phyloP scores from a whole-genome alignment of 352 stramenopile species.

The Globisporangium cylindrosporum region DNA sequence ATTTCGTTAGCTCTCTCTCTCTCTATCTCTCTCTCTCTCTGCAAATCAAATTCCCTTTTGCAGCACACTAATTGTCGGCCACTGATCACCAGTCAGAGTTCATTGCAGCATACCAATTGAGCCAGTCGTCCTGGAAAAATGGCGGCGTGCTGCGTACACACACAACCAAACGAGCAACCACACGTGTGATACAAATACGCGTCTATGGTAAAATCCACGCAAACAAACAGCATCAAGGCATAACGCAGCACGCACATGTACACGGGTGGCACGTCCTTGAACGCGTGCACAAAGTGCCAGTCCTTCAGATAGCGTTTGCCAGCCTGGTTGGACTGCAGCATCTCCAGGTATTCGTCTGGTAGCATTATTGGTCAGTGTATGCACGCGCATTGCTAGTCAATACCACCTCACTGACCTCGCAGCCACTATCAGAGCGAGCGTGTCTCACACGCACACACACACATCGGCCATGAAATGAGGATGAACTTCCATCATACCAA shows the following conservation, averaged over 20 bases:
- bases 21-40: too few relatives aligned
- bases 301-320: conserved; percentile 84
- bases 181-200: conserved; percentile 27
- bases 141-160: conserved; percentile 48
- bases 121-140: conserved; percentile 91
- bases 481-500: conserved; percentile 31
- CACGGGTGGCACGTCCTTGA: conserved; percentile 34
- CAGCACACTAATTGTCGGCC: neutral
- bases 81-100: neutral
- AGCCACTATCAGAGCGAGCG: neutral
- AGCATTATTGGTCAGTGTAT: neutral
- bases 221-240: neutral
- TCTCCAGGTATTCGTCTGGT: conserved; percentile 60
- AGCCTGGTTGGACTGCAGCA: conserved; percentile 37
- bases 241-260: conserved; percentile 42
- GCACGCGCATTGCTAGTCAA: neutral
- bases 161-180: conserved; percentile 3
- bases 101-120: conserved; percentile 72
- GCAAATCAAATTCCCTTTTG: neutral
- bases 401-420: neutral
- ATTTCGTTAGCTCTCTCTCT: neutral
- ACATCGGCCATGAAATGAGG: neutral
- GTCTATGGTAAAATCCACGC: conserved; percentile 17
- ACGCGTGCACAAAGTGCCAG: conserved; percentile 79
- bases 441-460: neutral